Evolutionary conservation across 2,329 filamentous ascomycete species (phyloP).

Genomic region (Orbilia brochopaga): DNA sequence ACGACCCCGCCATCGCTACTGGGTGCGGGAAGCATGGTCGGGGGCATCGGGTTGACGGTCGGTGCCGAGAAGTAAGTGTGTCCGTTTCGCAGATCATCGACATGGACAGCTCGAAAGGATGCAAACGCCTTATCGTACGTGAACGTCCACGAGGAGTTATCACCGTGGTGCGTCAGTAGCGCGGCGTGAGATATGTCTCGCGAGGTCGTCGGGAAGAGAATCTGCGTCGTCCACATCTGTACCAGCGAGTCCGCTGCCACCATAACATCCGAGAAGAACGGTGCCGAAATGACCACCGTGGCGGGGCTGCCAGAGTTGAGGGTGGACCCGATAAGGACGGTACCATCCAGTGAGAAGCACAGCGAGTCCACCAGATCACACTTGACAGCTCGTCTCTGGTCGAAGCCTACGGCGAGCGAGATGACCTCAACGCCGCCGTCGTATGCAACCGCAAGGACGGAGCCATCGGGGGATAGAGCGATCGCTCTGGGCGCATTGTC

Average conservation of each 20-base stretch:
- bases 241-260: constrained; percentile 68
- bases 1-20: constrained; percentile 74
- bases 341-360: constrained; percentile 77
- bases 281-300: constrained; percentile 78
- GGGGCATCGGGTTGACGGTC: constrained; percentile 61
- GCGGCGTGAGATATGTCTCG: constrained; percentile 79
- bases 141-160: constrained; percentile 76
- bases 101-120: constrained; percentile 76
- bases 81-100: constrained; percentile 75
- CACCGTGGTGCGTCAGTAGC: constrained; percentile 66
- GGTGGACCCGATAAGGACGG: constrained; percentile 78
- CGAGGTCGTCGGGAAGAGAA: constrained; percentile 81
- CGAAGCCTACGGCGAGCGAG: constrained; percentile 70
- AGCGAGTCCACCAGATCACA: constrained; percentile 77
- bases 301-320: constrained; percentile 69
- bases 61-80: constrained; percentile 81
- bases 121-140: constrained; percentile 78
- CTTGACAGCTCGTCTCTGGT: constrained; percentile 73
- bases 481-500: constrained; percentile 80
- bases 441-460: constrained; percentile 82
- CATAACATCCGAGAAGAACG: constrained; percentile 73
- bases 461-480: constrained; percentile 78
- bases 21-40: constrained; percentile 72
- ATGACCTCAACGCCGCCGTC: constrained; percentile 88
- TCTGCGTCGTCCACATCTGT: constrained; percentile 83